phyloP scores from a whole-genome alignment of 73 alveolate species.

The Paramecium biaurelia region DNA sequence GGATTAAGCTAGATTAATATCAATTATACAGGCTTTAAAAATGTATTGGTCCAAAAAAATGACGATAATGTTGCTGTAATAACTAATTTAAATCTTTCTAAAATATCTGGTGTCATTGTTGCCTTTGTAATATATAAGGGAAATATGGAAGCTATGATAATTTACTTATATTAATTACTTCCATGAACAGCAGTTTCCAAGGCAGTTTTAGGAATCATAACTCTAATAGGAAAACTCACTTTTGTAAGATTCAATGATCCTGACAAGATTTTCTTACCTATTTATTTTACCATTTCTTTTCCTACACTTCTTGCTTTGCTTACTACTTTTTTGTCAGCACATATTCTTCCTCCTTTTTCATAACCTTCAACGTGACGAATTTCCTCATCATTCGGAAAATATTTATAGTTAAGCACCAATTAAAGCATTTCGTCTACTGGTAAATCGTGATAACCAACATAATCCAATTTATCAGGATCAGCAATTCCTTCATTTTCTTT shows the following conservation, averaged over 20 bases:
- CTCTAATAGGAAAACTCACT: slow-evolving; percentile 81
- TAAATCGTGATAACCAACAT: slow-evolving; percentile 25
- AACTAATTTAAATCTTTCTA: slow-evolving; percentile 77
- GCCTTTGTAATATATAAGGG: slow-evolving; percentile 82
- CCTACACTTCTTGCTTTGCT: slow-evolving; percentile 75
- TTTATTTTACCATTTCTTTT: slow-evolving; percentile 75
- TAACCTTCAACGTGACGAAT: slow-evolving; percentile 50
- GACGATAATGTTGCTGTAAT: slow-evolving; percentile 71
- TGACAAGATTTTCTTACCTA: slow-evolving; percentile 79
- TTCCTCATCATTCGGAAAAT: slow-evolving; percentile 52
- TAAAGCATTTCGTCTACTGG: slow-evolving; percentile 43
- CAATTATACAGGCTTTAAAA: slow-evolving; percentile 76
- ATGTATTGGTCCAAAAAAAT: slow-evolving; percentile 71
- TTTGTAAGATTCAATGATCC: slow-evolving; percentile 81
- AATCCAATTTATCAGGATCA: slow-evolving; percentile 57
- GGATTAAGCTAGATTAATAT: slow-evolving; percentile 77
- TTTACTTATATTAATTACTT: background rate
- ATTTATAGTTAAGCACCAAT: slow-evolving; percentile 29
- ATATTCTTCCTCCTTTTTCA: slow-evolving; percentile 66
- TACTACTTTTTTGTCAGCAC: slow-evolving; percentile 67
- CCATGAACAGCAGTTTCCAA: slow-evolving; percentile 70
- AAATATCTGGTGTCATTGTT: slow-evolving; percentile 71
- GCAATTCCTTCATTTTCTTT: slow-evolving; percentile 59
- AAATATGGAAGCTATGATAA: slow-evolving; percentile 53
- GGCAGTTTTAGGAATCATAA: slow-evolving; percentile 78